phyloP scores from a whole-genome alignment of 2,329 filamentous ascomycete species.

The Colletotrichum eremochloae region DNA sequence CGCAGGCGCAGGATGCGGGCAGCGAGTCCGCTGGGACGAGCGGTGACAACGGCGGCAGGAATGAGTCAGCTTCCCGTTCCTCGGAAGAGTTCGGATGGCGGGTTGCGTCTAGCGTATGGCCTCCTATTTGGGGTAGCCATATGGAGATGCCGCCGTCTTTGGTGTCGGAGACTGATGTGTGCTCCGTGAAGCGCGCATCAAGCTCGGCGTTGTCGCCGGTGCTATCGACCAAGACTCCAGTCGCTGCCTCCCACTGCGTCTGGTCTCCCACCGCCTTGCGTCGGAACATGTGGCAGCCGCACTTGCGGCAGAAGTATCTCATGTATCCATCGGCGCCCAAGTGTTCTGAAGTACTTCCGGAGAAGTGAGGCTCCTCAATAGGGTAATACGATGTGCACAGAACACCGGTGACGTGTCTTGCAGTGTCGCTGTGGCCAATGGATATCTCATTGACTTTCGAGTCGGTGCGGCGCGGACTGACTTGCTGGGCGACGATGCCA shows the following conservation, averaged over 20 bases:
- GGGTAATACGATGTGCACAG: conserved; percentile 56
- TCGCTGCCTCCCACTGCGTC: conserved; percentile 53
- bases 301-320: conserved; percentile 56
- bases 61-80: neutral
- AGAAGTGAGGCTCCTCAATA: conserved; percentile 44
- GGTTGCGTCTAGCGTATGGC: neutral
- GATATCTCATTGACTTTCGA: conserved; percentile 33
- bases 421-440: conserved; percentile 52
- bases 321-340: conserved; percentile 28
- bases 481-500: conserved; percentile 45
- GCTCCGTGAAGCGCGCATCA: conserved; percentile 28
- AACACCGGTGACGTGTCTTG: conserved; percentile 51
- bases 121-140: conserved; percentile 45
- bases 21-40: conserved; percentile 30
- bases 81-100: neutral
- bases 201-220: neutral
- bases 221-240: conserved; percentile 50
- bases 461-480: conserved; percentile 23
- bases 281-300: conserved; percentile 59
- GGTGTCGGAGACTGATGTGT: conserved; percentile 49
- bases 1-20: conserved; percentile 48
- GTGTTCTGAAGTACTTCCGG: conserved; percentile 39
- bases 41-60: neutral
- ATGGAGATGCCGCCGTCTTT: conserved; percentile 54
- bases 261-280: conserved; percentile 20